Conservation (phyloP, 2,329 filamentous ascomycete species). For the Fusarium concolor region DNA sequence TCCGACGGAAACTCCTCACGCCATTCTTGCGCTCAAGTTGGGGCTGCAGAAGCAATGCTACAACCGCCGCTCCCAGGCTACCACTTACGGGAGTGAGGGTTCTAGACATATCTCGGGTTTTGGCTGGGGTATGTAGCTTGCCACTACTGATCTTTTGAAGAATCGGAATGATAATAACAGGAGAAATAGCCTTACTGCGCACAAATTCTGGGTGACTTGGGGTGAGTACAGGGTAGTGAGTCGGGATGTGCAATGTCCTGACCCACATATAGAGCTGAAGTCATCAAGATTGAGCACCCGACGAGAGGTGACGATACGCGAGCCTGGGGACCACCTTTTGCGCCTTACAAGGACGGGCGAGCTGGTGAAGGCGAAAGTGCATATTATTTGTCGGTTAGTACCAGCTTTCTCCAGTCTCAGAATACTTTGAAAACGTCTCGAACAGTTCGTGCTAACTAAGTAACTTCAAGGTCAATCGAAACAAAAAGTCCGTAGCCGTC, state of each 20-base stretch:
- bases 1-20: not conserved
- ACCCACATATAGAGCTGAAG: constrained; percentile 74
- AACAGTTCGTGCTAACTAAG: not conserved
- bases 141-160: not conserved
- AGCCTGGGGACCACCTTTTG: constrained; percentile 95
- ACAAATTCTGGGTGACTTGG: constrained; percentile 93
- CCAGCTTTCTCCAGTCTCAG: too few species aligned
- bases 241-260: too few species aligned
- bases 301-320: constrained; percentile 89
- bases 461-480: constrained; percentile 80
- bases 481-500: constrained; percentile 92
- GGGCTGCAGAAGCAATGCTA: not conserved
- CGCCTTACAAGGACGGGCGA: constrained; percentile 74
- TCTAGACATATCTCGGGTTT: constrained; percentile 59
- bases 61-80: not conserved
- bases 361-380: constrained; percentile 81
- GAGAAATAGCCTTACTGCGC: constrained; percentile 87
- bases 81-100: not conserved
- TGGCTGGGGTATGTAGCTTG: constrained; percentile 79
- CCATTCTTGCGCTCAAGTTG: not conserved
- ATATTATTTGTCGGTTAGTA: constrained; percentile 82
- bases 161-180: constrained; percentile 4
- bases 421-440: too few species aligned
- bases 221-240: constrained; percentile 67
- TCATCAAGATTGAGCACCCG: constrained; percentile 97